Evolutionary conservation across 2,329 filamentous ascomycete species (phyloP).

Genomic region (Diplodia seriata): DNA sequence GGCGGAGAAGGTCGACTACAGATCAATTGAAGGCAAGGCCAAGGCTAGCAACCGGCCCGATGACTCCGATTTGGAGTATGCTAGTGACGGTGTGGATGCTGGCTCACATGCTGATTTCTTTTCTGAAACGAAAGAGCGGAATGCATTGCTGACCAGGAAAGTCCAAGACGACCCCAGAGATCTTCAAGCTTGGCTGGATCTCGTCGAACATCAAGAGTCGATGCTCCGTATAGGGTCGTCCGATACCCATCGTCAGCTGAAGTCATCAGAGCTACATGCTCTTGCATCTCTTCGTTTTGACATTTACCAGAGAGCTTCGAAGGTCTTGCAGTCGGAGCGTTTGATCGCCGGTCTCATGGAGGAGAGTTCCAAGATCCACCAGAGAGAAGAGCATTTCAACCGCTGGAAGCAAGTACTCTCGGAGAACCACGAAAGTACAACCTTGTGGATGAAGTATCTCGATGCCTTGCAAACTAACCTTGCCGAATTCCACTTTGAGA

Average conservation of each 20-base stretch:
- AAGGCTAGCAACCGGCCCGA: conserved; percentile 35
- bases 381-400: conserved; percentile 62
- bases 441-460: conserved; percentile 76
- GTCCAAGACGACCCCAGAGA: conserved; percentile 72
- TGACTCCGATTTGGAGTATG: conserved; percentile 50
- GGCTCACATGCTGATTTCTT: conserved; percentile 34
- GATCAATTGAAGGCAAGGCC: conserved; percentile 47
- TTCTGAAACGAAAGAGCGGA: conserved; percentile 55
- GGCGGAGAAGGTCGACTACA: conserved; percentile 45
- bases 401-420: conserved; percentile 71
- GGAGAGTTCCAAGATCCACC: conserved; percentile 79
- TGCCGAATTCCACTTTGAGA: conserved; percentile 70
- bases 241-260: conserved; percentile 51
- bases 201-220: conserved; percentile 79
- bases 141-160: conserved; percentile 66
- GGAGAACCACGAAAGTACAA: conserved; percentile 63
- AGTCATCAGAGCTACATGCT: conserved; percentile 68
- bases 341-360: conserved; percentile 74
- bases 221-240: conserved; percentile 63
- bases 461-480: conserved; percentile 74
- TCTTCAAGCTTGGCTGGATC: conserved; percentile 74
- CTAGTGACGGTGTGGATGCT: conserved; percentile 38
- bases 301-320: conserved; percentile 78
- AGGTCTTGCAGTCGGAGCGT: conserved; percentile 58
- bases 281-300: conserved; percentile 81